phyloP scores from a whole-genome alignment of 768 basidiomycete genomes.

The Pisolithus orientalis region DNA sequence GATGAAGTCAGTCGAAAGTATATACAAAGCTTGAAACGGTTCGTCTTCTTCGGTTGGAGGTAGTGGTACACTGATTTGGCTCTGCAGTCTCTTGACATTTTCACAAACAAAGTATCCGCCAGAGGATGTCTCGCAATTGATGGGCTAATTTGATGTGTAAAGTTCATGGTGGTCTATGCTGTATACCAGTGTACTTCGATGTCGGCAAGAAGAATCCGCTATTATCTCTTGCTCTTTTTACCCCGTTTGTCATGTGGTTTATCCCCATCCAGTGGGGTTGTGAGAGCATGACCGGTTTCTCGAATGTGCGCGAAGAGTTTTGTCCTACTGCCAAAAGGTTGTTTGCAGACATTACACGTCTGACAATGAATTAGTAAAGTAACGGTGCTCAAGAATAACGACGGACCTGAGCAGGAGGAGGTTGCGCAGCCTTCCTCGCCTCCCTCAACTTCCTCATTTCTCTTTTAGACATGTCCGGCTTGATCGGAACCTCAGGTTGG shows the following conservation, averaged over 20 bases:
- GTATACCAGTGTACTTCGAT: background rate
- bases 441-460: slow-evolving; percentile 78
- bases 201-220: background rate
- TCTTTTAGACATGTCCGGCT: slow-evolving; percentile 55
- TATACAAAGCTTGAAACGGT: slow-evolving; percentile 96
- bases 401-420: slow-evolving; percentile 6
- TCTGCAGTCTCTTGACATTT: slow-evolving; percentile 79
- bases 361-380: slow-evolving; percentile 14
- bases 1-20: slow-evolving; percentile 99
- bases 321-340: slow-evolving; percentile 59
- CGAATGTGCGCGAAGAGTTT: slow-evolving; percentile 71
- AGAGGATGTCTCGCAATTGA: slow-evolving; percentile 83
- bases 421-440: slow-evolving; percentile 48
- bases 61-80: background rate
- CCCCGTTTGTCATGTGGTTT: slow-evolving; percentile 21
- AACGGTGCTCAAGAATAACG: background rate
- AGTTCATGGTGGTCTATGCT: background rate
- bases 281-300: slow-evolving; percentile 64
- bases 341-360: slow-evolving; percentile 66
- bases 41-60: slow-evolving; percentile 11
- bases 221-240: slow-evolving; percentile 30
- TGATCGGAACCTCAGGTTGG: background rate
- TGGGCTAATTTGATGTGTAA: slow-evolving; percentile 55
- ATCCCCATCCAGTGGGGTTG: slow-evolving; percentile 25
- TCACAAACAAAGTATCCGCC: slow-evolving; percentile 96